phyloP scores from a whole-genome alignment of 78 protist species.

The Cavenderia fasciculata region DNA sequence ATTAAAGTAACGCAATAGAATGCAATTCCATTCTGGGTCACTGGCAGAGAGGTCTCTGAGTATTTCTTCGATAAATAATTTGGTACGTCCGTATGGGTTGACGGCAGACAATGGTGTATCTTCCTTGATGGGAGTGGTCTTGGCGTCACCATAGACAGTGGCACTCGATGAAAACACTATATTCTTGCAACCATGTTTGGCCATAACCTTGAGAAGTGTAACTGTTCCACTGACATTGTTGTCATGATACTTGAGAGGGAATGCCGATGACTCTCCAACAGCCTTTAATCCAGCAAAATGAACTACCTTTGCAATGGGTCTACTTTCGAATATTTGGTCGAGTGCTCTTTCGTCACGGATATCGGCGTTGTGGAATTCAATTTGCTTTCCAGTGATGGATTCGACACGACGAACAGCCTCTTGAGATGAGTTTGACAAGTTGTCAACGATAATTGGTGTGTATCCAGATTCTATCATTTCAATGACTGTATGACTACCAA shows the following conservation, averaged over 20 bases:
- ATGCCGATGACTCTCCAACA: slow-evolving; percentile 90
- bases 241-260: slow-evolving; percentile 93
- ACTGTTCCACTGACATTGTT: slow-evolving; percentile 92
- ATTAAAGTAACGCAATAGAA: slow-evolving; percentile 96
- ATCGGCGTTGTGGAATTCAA: slow-evolving; percentile 18
- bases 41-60: slow-evolving; percentile 42
- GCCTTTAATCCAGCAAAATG: slow-evolving; percentile 96
- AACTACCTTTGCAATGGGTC: slow-evolving; percentile 44
- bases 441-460: slow-evolving; percentile 89
- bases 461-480: slow-evolving; percentile 79
- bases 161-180: slow-evolving; percentile 97
- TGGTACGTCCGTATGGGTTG: slow-evolving; percentile 97
- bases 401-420: slow-evolving; percentile 78
- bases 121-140: slow-evolving; percentile 84
- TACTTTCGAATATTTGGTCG: background rate
- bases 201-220: slow-evolving; percentile 83
- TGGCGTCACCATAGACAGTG: slow-evolving; percentile 93
- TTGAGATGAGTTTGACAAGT: slow-evolving; percentile 51
- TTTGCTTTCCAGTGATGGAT: slow-evolving; percentile 46
- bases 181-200: slow-evolving; percentile 14
- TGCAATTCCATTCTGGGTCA: slow-evolving; percentile 45
- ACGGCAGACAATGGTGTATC: slow-evolving; percentile 76
- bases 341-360: background rate
- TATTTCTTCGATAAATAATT: slow-evolving; percentile 93
- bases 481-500: slow-evolving; percentile 93